These are phyloP conservation scores for Guyanaporus albipodus DNA, from an alignment of 768 basidiomycete genomes.

Conservation along the genomic window DNA sequence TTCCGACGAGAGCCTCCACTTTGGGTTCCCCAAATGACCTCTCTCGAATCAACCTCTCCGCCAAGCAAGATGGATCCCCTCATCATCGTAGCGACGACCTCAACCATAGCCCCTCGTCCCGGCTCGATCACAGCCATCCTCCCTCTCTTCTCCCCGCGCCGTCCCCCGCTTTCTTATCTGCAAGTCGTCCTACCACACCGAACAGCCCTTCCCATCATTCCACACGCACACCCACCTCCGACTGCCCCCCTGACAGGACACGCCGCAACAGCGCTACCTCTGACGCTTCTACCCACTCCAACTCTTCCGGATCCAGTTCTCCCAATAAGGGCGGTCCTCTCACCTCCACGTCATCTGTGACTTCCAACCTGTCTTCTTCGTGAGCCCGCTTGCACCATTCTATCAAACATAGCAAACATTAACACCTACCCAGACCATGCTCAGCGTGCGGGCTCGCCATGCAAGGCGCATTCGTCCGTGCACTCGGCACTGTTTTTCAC, in stretches of 20 bases:
- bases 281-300: slow-evolving; percentile 53
- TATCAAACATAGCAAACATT: slow-evolving; percentile 7
- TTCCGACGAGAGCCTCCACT: slow-evolving; percentile 66
- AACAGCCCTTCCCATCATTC: slow-evolving; percentile 42
- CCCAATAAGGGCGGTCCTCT: slow-evolving; percentile 42
- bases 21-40: slow-evolving; percentile 50
- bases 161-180: slow-evolving; percentile 44
- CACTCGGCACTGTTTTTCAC: slow-evolving; percentile 90
- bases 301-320: slow-evolving; percentile 43
- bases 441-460: slow-evolving; percentile 76
- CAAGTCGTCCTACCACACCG: slow-evolving; percentile 60
- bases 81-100: slow-evolving; percentile 69
- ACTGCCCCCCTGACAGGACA: slow-evolving; percentile 46
- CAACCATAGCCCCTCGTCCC: slow-evolving; percentile 41
- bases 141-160: slow-evolving; percentile 38
- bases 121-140: slow-evolving; percentile 11
- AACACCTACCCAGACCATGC: slow-evolving; percentile 48
- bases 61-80: slow-evolving; percentile 32
- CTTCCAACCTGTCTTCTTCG: slow-evolving; percentile 57
- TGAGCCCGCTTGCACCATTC: slow-evolving; percentile 36
- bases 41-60: slow-evolving; percentile 43
- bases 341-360: slow-evolving; percentile 49
- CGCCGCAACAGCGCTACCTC: slow-evolving; percentile 47
- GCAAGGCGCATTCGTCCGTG: slow-evolving; percentile 96
- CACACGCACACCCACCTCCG: slow-evolving; percentile 50